phyloP scores from a whole-genome alignment of 345 rosid genomes.

The Passiflora organensis region DNA sequence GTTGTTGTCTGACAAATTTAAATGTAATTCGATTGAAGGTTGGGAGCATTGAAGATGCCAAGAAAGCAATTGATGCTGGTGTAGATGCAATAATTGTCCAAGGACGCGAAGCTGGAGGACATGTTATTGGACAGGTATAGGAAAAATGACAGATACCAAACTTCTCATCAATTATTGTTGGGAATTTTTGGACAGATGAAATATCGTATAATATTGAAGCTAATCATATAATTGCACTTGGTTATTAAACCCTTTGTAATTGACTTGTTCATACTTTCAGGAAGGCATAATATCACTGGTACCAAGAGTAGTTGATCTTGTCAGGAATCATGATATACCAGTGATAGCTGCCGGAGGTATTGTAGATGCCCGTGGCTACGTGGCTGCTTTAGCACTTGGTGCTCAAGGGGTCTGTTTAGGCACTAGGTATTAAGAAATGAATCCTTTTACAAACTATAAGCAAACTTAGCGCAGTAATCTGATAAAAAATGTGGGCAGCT shows the following conservation, averaged over 20 bases:
- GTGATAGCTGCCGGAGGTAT: constrained; percentile 86
- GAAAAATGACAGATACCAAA: neutral
- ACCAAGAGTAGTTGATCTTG: constrained; percentile 72
- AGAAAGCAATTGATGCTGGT: constrained; percentile 48
- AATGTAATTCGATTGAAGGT: constrained; percentile 33
- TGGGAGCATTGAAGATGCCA: constrained; percentile 65
- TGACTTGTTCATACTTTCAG: constrained; percentile 25
- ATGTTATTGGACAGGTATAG: constrained; percentile 71
- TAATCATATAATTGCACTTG: no score
- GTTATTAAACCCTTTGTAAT: neutral
- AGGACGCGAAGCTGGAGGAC: constrained; percentile 91
- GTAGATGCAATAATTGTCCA: constrained; percentile 86
- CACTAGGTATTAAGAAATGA: constrained; percentile 47
- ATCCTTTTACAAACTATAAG: no score
- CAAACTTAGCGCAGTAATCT: no score
- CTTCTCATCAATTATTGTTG: neutral
- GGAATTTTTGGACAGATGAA: no score
- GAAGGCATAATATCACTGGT: constrained; percentile 62
- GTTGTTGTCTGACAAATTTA: neutral
- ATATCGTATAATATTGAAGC: no score
- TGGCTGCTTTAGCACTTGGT: constrained; percentile 84
- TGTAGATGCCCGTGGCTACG: constrained; percentile 76
- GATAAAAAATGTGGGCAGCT: no score
- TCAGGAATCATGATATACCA: constrained; percentile 54
- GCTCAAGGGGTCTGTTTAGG: constrained; percentile 84